Conservation (phyloP, 2,329 filamentous ascomycete species). For the Sclerotinia trifoliorum region DNA sequence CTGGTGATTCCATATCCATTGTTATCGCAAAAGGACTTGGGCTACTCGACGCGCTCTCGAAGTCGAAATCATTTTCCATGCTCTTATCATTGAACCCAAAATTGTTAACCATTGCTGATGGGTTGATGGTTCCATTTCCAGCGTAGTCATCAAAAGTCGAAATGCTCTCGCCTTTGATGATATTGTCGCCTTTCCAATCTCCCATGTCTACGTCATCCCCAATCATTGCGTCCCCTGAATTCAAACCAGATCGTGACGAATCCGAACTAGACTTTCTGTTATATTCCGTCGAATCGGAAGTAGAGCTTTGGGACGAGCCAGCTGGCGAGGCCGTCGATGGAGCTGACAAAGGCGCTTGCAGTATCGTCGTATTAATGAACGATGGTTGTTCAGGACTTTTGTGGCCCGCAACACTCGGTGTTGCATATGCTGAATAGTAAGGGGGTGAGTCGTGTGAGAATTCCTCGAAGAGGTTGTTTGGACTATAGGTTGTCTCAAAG, state of each 20-base stretch:
- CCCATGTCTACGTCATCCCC: constrained; percentile 44
- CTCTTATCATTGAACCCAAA: constrained; percentile 46
- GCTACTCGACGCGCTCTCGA: constrained; percentile 58
- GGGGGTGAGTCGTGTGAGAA: constrained; percentile 33
- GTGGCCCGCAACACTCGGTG: constrained; percentile 31
- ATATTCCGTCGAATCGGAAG: constrained; percentile 52
- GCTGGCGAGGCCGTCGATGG: constrained; percentile 40
- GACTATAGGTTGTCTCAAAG: constrained; percentile 37
- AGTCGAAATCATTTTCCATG: constrained; percentile 54
- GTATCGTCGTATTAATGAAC: constrained; percentile 12
- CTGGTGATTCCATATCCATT: constrained; percentile 44
- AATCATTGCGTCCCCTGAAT: constrained; percentile 47
- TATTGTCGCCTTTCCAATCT: constrained; percentile 47
- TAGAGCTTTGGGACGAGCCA: constrained; percentile 49
- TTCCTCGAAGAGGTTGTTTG: constrained; percentile 39
- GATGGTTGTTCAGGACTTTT: constrained; percentile 22
- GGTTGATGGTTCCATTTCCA: constrained; percentile 43
- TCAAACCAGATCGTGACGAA: constrained; percentile 47
- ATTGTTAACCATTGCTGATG: constrained; percentile 40
- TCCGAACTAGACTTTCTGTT: constrained; percentile 49
- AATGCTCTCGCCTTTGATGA: constrained; percentile 43
- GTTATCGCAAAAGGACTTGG: constrained; percentile 44
- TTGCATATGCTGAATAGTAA: constrained; percentile 33
- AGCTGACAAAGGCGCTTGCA: constrained; percentile 28
- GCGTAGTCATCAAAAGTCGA: constrained; percentile 43